Percentiles rank a stretch among this genome's conserved stretches.
Evolutionary conservation across 2,329 filamentous ascomycete species (phyloP).

Genomic region (Scedosporium minutisporum): DNA sequence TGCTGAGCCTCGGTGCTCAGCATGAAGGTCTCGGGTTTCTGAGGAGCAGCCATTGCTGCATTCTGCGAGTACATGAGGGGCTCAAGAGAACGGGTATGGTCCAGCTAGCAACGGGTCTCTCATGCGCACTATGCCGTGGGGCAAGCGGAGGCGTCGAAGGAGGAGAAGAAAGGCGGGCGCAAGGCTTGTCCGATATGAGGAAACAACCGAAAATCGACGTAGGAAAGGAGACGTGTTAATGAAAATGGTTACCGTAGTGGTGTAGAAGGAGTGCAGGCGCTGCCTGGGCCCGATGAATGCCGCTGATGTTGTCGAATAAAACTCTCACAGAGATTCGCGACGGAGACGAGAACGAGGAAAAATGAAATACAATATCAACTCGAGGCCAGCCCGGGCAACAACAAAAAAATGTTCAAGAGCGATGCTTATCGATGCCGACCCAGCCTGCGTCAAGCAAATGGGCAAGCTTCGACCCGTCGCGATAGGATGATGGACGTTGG

Average conservation of each 20-base stretch:
- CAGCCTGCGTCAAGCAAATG: conserved; percentile 15
- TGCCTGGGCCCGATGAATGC: conserved; percentile 3
- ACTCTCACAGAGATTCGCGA: not conserved
- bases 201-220: not conserved
- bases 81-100: conserved; percentile 8
- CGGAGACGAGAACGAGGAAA: conserved; percentile 4
- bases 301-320: not conserved
- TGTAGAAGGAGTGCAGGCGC: not conserved
- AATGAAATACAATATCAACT: not conserved
- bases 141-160: not conserved
- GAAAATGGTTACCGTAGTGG: not conserved
- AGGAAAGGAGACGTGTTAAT: not conserved
- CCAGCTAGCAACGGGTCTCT: not conserved
- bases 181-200: not conserved
- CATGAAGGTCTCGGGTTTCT: conserved; percentile 99
- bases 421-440: conserved; percentile 10
- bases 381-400: conserved; percentile 13
- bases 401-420: conserved; percentile 9
- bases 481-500: conserved; percentile 11
- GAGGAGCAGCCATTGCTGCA: conserved; percentile 77
- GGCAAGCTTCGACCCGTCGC: conserved; percentile 8
- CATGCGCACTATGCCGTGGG: not conserved
- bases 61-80: conserved; percentile 69
- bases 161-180: not conserved
- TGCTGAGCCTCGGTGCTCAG: conserved; percentile 95